Base-by-base conservation (phyloP, 78 protist species). In the Dictyostelium brefeldianum region DNA sequence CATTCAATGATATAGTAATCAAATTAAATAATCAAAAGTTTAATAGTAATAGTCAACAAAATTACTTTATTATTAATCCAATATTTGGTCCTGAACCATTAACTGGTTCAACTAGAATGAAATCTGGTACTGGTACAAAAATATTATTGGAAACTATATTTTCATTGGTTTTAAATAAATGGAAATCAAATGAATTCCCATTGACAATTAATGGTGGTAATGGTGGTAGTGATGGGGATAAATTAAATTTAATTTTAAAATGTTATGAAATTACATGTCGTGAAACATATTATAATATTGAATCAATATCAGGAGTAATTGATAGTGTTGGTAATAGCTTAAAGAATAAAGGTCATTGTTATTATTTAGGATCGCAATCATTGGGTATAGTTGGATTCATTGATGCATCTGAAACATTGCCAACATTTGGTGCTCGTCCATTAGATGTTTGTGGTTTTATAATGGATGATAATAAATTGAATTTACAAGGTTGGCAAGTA, bases 81-180 rank as follows among this genome's bases (percentile, higher is more conserved):
- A 56, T 97, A 3, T 69, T 96, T 47, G 98, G 98, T 0, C 98
- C 98, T 18, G 98, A 97, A 47, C 95, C 97, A 53, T 56, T 97
- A 31, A 95, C 98, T 14, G 98, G 98, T 14, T 96, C 97, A 20
- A 96, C 98, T 0, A 70, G 98, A 56, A 97, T 97, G 98, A 97
- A 97, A 78, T 83, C 96, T 43, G 98, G 98, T 15, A 54, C 95
- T 0, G 89, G 95, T 7, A 97, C 98, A 10, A 83, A 89, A 43
- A 74, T 97, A 2, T 80, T 96, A 18, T 53, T 96, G 31, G 94
- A 89, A 48, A 15, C 78, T 0, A 53, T 93, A 7, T 57, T 93
- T 22, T 59, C 93, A 5, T 18, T 77, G 5, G 48, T 46, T 29
- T 27, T 80, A n/a, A 27, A 9, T 56, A 15, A 53, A 29, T 29